phyloP scores from a whole-genome alignment of 805 yeast genomes.

The Candida suzukii region DNA sequence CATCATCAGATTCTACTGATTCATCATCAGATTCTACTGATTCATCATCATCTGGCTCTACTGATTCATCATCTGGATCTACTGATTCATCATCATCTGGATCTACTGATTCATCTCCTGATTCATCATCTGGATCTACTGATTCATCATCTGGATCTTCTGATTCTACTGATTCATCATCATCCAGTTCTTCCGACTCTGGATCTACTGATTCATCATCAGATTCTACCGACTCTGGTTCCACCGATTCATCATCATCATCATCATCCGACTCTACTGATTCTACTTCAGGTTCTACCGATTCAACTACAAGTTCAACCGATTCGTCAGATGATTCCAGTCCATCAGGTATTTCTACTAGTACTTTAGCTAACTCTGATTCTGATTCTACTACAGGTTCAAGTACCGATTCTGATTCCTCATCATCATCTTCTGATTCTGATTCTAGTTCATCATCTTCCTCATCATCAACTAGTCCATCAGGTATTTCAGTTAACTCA shows the following conservation, averaged over 20 bases:
- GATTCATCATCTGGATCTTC: neutral
- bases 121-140: neutral
- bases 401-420: constrained; percentile 59
- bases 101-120: neutral
- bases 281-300: neutral
- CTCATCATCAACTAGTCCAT: too few relatives aligned
- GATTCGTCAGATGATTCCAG: neutral
- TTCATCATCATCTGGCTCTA: neutral
- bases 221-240: constrained; percentile 11
- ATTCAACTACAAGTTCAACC: neutral
- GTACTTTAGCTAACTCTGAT: constrained; percentile 23
- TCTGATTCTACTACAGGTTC: constrained; percentile 9
- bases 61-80: neutral
- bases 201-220: neutral
- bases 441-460: too few relatives aligned
- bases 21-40: neutral
- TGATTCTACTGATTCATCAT: constrained; percentile 31
- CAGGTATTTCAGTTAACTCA: too few relatives aligned
- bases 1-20: neutral
- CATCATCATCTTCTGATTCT: neutral
- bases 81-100: neutral
- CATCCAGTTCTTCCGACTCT: neutral
- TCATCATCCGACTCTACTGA: neutral
- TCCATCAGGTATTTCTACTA: too few relatives aligned
- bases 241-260: neutral